These are phyloP conservation scores for Xerocomellus dryophilus DNA, from an alignment of 768 basidiomycete species.

Conservation along the genomic window DNA sequence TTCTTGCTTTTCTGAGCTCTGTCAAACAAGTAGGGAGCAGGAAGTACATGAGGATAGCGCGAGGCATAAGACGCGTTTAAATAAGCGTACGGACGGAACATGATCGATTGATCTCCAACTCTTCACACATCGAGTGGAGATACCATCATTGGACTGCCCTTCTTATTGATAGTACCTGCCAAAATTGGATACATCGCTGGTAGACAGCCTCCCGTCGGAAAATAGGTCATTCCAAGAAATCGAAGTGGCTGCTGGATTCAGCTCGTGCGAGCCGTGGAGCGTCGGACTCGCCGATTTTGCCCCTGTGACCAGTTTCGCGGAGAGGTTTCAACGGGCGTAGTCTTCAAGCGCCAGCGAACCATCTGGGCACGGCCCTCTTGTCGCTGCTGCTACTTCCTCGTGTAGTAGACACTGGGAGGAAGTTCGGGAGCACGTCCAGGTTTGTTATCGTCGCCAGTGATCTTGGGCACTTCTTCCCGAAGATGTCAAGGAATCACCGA, in stretches of 20 bases:
- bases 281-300: slow-evolving; percentile 17
- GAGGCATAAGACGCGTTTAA: too few relatives aligned
- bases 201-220: too few relatives aligned
- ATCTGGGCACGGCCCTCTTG: slow-evolving; percentile 32
- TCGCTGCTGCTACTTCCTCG: slow-evolving; percentile 34
- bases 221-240: slow-evolving; percentile 27
- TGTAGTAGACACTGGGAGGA: slow-evolving; percentile 25
- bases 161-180: too few relatives aligned
- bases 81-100: too few relatives aligned
- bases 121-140: too few relatives aligned
- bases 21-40: too few relatives aligned
- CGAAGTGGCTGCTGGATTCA: slow-evolving; percentile 25
- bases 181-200: too few relatives aligned
- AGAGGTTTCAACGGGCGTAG: slow-evolving; percentile 15
- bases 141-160: too few relatives aligned
- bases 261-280: slow-evolving; percentile 13
- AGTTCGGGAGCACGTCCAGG: slow-evolving; percentile 21
- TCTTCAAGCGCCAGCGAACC: slow-evolving; percentile 38
- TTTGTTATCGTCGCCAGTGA: slow-evolving; percentile 35
- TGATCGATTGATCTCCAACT: too few relatives aligned
- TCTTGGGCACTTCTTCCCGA: slow-evolving; percentile 9
- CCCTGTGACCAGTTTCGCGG: slow-evolving; percentile 12
- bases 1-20: too few relatives aligned
- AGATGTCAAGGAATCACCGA: slow-evolving; percentile 19
- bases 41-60: too few relatives aligned